These are phyloP conservation scores for Pseudognaphalium luteoalbum DNA, from an alignment of 129 eudicot genomes.

Conservation along the genomic window DNA sequence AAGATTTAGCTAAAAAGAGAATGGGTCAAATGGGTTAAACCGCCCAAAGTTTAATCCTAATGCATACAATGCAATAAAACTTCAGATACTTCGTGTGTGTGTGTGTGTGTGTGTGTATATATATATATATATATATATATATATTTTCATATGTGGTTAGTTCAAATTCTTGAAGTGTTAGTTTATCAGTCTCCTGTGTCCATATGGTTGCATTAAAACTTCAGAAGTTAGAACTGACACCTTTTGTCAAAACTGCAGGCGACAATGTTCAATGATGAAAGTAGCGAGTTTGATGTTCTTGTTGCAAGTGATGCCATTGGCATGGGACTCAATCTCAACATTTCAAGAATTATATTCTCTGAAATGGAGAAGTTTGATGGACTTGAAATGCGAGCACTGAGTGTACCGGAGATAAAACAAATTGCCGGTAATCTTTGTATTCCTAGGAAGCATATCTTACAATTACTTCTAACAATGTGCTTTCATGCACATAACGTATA, in stretches of 20 bases:
- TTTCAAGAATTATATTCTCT: conserved; percentile 87
- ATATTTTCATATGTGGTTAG: background rate
- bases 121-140: too few species aligned
- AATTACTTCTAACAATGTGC: background rate
- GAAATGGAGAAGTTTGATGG: conserved; percentile 87
- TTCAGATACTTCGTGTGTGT: background rate
- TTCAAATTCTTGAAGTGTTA: conserved; percentile 21
- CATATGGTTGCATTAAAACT: conserved; percentile 20
- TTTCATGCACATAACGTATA: background rate
- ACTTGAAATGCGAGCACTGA: conserved; percentile 57
- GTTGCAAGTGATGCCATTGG: conserved; percentile 99
- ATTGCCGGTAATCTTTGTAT: conserved; percentile 64
- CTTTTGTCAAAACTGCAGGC: conserved; percentile 74
- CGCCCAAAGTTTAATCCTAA: background rate
- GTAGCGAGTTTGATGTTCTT: conserved; percentile 92
- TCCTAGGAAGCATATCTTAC: conserved; percentile 4
- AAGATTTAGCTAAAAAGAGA: background rate
- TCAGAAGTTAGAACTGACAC: conserved; percentile 22
- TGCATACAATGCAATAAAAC: too few species aligned
- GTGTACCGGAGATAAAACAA: conserved; percentile 92
- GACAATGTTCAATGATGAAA: conserved; percentile 87
- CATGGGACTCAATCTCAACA: conserved; percentile 97
- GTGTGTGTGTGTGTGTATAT: too few species aligned
- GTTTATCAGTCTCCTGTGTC: conserved; percentile 4
- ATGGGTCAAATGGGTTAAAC: background rate